Percentiles rank a stretch among this genome's conserved stretches.
These are phyloP conservation scores for Hymenoscyphus scutula DNA, from an alignment of 2,329 filamentous ascomycete genomes.

Conservation along the genomic window DNA sequence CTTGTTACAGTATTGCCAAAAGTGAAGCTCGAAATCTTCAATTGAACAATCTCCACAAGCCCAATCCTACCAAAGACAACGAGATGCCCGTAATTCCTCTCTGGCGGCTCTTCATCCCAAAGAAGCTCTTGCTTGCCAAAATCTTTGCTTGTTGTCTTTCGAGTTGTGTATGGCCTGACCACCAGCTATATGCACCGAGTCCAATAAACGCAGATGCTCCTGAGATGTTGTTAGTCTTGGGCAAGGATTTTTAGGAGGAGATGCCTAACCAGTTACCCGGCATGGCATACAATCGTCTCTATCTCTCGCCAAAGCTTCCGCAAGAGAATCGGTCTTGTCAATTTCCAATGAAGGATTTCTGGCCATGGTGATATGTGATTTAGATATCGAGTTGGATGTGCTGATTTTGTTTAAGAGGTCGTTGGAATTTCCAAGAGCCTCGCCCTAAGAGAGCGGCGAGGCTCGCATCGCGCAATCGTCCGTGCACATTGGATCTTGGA, in stretches of 20 bases:
- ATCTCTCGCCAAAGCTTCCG: slow-evolving; percentile 36
- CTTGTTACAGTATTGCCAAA: background rate
- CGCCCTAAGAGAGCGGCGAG: slow-evolving; percentile 22
- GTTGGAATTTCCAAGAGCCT: slow-evolving; percentile 8
- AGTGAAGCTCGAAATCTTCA: slow-evolving; percentile 13
- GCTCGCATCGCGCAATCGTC: slow-evolving; percentile 5
- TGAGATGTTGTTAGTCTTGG: slow-evolving; percentile 37
- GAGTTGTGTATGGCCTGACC: slow-evolving; percentile 71
- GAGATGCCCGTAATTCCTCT: slow-evolving; percentile 67
- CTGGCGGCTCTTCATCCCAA: slow-evolving; percentile 70
- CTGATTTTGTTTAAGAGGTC: background rate
- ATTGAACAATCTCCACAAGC: slow-evolving; percentile 53
- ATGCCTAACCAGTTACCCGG: slow-evolving; percentile 32
- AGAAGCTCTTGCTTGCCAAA: slow-evolving; percentile 64
- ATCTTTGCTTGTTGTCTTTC: slow-evolving; percentile 64
- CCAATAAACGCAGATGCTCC: slow-evolving; percentile 74
- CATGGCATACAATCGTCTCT: slow-evolving; percentile 38
- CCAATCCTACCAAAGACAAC: slow-evolving; percentile 64
- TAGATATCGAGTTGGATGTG: background rate
- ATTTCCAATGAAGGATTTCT: background rate
- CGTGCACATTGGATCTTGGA: background rate
- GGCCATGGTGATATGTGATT: slow-evolving; percentile 1
- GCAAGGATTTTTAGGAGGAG: background rate
- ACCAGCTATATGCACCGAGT: slow-evolving; percentile 74
- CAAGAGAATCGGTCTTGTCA: slow-evolving; percentile 27